Evolutionary conservation across 106 monocot species (phyloP), one percentile per base, ranked within the genome.

Genomic region (Gastrodia elata): DNA sequence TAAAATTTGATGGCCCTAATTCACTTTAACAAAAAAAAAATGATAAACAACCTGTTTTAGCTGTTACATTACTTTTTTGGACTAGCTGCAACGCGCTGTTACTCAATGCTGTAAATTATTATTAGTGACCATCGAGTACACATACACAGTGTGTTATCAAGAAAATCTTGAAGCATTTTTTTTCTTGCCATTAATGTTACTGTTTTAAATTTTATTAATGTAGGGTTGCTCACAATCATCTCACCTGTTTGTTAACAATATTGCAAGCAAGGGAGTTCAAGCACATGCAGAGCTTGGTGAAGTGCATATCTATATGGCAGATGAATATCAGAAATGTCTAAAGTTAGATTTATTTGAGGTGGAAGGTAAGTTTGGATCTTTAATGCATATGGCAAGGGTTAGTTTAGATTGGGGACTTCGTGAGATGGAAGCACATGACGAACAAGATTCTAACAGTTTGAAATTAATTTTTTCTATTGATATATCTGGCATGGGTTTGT

Each of bases 201-300:
- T n/a, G n/a, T n/a, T n/a, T n/a, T n/a, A n/a, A n/a, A n/a, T 67
- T 38, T 37, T 16, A 37, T 36, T 74, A 42, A 69, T 88, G 71
- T 86, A 98, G 98, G 93, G 77, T 1, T 88, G 83, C 59, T 89
- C 87, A 67, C 93, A 91, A 72, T 98, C 98, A 64, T 82, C 87
- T 70, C 93, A 98, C 76, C 72, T 93, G 37, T 85, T 85, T 80
- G 86, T 88, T 74, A 91, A 87, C 75, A 93, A 98, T 76, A 87
- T 85, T 49, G 86, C 81, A 68, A 79, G 79, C 59, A 86, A 81
- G 68, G 89, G 88, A 40, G 61, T 86, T 77, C 83, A 88, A 82
- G 38, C 93, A 57, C 93, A 91, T 44, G 74, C 80, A 48, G 87
- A 93, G 78, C 85, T 98, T 72, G 91, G 90, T 70, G 88, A 98